Percentiles rank a stretch among this genome's conserved stretches.
These are phyloP conservation scores for Alternaria triticimaculans DNA, from an alignment of 2,329 filamentous ascomycete species.

Conservation along the genomic window DNA sequence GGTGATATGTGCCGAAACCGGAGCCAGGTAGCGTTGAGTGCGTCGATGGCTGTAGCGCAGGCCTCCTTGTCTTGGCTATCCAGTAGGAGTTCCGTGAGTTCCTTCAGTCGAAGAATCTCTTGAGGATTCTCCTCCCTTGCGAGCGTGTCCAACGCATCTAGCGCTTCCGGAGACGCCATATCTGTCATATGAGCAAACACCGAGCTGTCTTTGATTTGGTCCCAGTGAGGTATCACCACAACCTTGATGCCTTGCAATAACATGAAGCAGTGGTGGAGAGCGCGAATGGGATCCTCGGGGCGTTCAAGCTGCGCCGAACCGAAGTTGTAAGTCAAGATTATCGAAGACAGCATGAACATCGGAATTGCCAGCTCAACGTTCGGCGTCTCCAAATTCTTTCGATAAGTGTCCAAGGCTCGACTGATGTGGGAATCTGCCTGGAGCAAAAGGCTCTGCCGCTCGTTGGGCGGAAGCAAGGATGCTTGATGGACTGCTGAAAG, in stretches of 20 bases:
- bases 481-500: slow-evolving; percentile 39
- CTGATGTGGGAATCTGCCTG: slow-evolving; percentile 40
- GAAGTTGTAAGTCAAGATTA: slow-evolving; percentile 40
- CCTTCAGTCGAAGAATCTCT: slow-evolving; percentile 31
- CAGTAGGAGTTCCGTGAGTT: slow-evolving; percentile 30
- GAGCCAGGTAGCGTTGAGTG: slow-evolving; percentile 30
- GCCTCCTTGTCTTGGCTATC: slow-evolving; percentile 27
- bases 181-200: slow-evolving; percentile 24
- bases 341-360: slow-evolving; percentile 40
- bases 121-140: slow-evolving; percentile 20
- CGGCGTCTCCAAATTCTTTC: slow-evolving; percentile 31
- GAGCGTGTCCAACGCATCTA: slow-evolving; percentile 19
- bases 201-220: slow-evolving; percentile 24
- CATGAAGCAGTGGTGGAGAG: slow-evolving; percentile 40
- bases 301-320: slow-evolving; percentile 34
- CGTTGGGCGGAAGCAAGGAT: slow-evolving; percentile 21
- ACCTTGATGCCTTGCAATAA: slow-evolving; percentile 35
- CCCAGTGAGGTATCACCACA: slow-evolving; percentile 33
- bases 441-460: slow-evolving; percentile 29
- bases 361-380: slow-evolving; percentile 28
- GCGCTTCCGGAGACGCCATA: slow-evolving; percentile 12
- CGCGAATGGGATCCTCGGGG: slow-evolving; percentile 36
- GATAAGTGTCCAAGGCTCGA: slow-evolving; percentile 30
- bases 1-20: slow-evolving; percentile 23
- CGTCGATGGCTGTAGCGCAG: slow-evolving; percentile 30